Percentiles rank a stretch among this genome's conserved stretches.
These are phyloP conservation scores for Parietaria judaica DNA, from an alignment of 306 rosid genomes.

Conservation along the genomic window DNA sequence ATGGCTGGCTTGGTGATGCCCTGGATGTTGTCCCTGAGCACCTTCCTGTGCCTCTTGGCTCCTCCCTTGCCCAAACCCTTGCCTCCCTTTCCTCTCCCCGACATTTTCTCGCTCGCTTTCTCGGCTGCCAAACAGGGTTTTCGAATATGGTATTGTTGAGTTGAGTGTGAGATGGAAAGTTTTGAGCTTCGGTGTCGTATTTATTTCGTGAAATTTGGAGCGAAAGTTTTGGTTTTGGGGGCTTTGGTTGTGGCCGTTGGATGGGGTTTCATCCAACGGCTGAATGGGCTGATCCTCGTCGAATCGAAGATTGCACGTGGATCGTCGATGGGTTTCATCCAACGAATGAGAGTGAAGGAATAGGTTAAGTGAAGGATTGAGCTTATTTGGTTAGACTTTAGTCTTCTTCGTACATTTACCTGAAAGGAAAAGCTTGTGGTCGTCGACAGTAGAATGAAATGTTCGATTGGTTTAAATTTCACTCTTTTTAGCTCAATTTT, in stretches of 20 bases:
- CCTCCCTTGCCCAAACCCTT: slow-evolving; percentile 26
- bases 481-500: too few relatives aligned
- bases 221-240: neutral
- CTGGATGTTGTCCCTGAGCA: slow-evolving; percentile 25
- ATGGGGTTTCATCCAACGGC: slow-evolving; percentile 10
- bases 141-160: neutral
- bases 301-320: neutral
- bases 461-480: too few relatives aligned
- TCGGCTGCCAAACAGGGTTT: slow-evolving; percentile 1
- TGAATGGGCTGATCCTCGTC: slow-evolving; percentile 1
- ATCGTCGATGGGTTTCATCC: neutral
- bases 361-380: neutral
- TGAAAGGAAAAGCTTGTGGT: too few relatives aligned
- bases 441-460: too few relatives aligned
- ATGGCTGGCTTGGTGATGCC: slow-evolving; percentile 24
- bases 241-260: neutral
- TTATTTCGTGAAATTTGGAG: neutral
- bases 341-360: neutral
- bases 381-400: too few relatives aligned
- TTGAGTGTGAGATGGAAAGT: neutral
- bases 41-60: slow-evolving; percentile 28
- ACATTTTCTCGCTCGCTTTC: slow-evolving; percentile 12
- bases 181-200: neutral
- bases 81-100: slow-evolving; percentile 28
- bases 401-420: too few relatives aligned